Conservation (phyloP, 2,329 filamentous ascomycete genomes). For the Alternaria conjuncta region DNA sequence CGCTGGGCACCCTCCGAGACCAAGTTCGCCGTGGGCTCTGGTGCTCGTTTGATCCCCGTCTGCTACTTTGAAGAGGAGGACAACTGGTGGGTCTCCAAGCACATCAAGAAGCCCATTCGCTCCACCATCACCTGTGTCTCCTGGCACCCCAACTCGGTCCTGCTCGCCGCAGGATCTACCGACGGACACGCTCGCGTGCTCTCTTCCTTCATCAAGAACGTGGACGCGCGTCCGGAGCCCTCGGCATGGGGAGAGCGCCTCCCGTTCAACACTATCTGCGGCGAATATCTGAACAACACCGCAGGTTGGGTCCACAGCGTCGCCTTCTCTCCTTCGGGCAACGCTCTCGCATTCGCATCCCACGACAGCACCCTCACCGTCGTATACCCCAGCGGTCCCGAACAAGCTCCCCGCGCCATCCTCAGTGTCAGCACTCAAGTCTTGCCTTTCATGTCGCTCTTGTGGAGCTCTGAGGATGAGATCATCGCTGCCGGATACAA, state of each 20-base stretch:
- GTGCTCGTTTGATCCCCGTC: slow-evolving; percentile 91
- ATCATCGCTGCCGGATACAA: slow-evolving; percentile 94
- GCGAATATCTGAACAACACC: slow-evolving; percentile 93
- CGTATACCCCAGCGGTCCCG: slow-evolving; percentile 89
- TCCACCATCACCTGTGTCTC: slow-evolving; percentile 94
- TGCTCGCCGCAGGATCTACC: slow-evolving; percentile 93
- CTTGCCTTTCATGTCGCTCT: slow-evolving; percentile 87
- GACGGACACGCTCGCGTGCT: slow-evolving; percentile 96
- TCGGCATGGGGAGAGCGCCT: slow-evolving; percentile 93
- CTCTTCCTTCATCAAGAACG: slow-evolving; percentile 94
- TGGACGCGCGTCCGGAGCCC: slow-evolving; percentile 84
- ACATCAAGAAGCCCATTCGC: slow-evolving; percentile 97
- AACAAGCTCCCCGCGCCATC: slow-evolving; percentile 89
- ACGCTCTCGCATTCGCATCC: slow-evolving; percentile 90
- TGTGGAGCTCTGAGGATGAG: slow-evolving; percentile 91
- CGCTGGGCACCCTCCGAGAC: slow-evolving; percentile 96
- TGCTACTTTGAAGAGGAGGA: slow-evolving; percentile 99
- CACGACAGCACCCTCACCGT: slow-evolving; percentile 98
- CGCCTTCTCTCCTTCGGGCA: slow-evolving; percentile 88
- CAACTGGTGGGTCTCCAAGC: slow-evolving; percentile 99
- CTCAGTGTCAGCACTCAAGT: slow-evolving; percentile 88
- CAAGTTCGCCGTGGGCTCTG: slow-evolving; percentile 97
- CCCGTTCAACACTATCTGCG: slow-evolving; percentile 98
- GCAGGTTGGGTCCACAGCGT: slow-evolving; percentile 97
- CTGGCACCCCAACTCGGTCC: slow-evolving; percentile 97